These are phyloP conservation scores for Sphaerostilbella broomeana DNA, from an alignment of 2,329 filamentous ascomycete species.

Conservation along the genomic window DNA sequence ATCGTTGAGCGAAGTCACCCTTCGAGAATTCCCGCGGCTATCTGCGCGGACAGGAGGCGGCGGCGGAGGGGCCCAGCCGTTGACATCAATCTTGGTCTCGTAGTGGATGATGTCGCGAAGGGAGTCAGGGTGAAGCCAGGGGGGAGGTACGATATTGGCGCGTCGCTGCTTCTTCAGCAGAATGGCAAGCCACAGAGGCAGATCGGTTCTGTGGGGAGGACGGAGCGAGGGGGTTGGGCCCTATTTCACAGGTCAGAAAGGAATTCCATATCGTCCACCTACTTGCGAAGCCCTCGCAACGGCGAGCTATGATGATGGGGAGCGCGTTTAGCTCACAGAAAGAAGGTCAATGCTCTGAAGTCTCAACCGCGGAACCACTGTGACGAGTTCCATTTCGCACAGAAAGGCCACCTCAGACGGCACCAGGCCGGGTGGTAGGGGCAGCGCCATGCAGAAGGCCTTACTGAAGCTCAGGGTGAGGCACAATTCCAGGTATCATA, in stretches of 20 bases:
- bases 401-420: constrained; percentile 88
- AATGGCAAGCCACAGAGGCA: constrained; percentile 92
- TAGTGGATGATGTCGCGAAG: constrained; percentile 71
- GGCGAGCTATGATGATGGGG: too few relatives aligned
- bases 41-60: constrained; percentile 52
- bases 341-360: constrained; percentile 81
- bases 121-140: constrained; percentile 76
- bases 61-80: constrained; percentile 71
- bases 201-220: constrained; percentile 69
- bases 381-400: constrained; percentile 96
- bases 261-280: not conserved
- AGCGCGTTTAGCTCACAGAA: constrained; percentile 51
- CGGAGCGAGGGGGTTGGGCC: constrained; percentile 69
- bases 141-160: constrained; percentile 84
- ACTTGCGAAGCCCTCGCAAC: too few relatives aligned
- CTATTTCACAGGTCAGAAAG: constrained; percentile 39
- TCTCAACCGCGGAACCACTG: constrained; percentile 82
- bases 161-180: constrained; percentile 90
- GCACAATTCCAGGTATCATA: too few relatives aligned
- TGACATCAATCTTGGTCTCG: constrained; percentile 66
- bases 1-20: constrained; percentile 22
- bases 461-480: not conserved
- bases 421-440: constrained; percentile 54
- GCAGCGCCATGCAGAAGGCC: constrained; percentile 40
- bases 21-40: constrained; percentile 35